phyloP scores from a whole-genome alignment of 2,329 filamentous ascomycete genomes.

The Pleomassaria siparia region DNA sequence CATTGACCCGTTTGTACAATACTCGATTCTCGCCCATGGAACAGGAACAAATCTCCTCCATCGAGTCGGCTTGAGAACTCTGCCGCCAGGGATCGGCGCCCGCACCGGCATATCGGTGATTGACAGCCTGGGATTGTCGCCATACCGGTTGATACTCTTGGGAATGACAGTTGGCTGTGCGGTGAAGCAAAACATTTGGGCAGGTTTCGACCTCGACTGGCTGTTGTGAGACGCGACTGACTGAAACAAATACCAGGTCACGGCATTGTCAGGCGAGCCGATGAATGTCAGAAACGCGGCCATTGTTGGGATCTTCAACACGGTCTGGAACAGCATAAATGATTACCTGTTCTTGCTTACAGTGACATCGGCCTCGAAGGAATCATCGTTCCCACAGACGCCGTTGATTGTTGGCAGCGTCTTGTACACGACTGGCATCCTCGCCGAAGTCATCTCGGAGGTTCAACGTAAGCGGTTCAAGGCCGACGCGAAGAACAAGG shows the following conservation, averaged over 20 bases:
- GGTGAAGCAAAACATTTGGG: slow-evolving; percentile 61
- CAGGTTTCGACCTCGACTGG: slow-evolving; percentile 26
- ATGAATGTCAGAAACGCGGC: slow-evolving; percentile 50
- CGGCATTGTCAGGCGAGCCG: slow-evolving; percentile 50
- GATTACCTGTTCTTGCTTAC: slow-evolving; percentile 56
- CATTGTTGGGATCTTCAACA: slow-evolving; percentile 55
- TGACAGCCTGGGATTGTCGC: slow-evolving; percentile 52
- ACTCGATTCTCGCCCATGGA: slow-evolving; percentile 50
- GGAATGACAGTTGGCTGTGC: slow-evolving; percentile 56
- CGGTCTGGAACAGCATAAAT: slow-evolving; percentile 57
- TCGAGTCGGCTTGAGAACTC: slow-evolving; percentile 47
- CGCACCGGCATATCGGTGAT: slow-evolving; percentile 43
- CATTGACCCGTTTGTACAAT: slow-evolving; percentile 52
- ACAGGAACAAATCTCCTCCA: slow-evolving; percentile 48
- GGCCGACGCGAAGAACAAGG: slow-evolving; percentile 52
- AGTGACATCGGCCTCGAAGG: slow-evolving; percentile 50
- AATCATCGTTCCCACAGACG: slow-evolving; percentile 43
- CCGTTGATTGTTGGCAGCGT: slow-evolving; percentile 51
- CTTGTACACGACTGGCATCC: slow-evolving; percentile 56
- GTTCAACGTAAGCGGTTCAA: slow-evolving; percentile 59
- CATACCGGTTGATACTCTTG: slow-evolving; percentile 54
- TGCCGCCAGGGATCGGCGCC: slow-evolving; percentile 47
- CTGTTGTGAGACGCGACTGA: too few species aligned
- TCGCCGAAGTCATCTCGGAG: slow-evolving; percentile 59
- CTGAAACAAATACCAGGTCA: not conserved